phyloP scores from a whole-genome alignment of 1,284 basidiomycete genomes.

The Rhodotorula glutinis region DNA sequence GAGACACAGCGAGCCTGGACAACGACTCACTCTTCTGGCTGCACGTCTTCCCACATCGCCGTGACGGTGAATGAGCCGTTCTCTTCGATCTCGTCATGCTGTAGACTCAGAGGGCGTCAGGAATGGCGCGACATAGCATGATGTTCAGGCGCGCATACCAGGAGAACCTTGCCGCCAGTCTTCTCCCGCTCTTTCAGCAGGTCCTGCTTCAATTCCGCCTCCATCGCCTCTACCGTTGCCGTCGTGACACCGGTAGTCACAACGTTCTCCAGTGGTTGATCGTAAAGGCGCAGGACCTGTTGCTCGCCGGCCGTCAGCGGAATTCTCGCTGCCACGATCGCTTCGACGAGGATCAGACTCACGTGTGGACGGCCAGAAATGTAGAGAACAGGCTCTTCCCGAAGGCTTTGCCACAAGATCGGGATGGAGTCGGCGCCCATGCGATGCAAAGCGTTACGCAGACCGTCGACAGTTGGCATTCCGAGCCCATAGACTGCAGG shows the following conservation, averaged over 20 bases:
- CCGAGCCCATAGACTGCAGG: constrained; percentile 63
- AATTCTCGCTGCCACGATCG: not conserved
- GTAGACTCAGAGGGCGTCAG: not conserved
- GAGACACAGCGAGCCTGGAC: constrained; percentile 45
- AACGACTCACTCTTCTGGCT: constrained; percentile 49
- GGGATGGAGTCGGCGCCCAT: constrained; percentile 72
- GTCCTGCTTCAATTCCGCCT: constrained; percentile 82
- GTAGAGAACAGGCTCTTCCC: constrained; percentile 95
- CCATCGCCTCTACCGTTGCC: constrained; percentile 88
- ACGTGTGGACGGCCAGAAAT: constrained; percentile 38
- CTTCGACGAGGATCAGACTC: not conserved
- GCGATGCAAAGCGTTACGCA: constrained; percentile 74
- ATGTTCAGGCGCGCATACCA: constrained; percentile 18
- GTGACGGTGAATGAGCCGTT: constrained; percentile 71
- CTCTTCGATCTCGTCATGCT: constrained; percentile 92
- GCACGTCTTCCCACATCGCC: constrained; percentile 43
- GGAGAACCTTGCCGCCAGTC: constrained; percentile 74
- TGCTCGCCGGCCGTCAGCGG: not conserved
- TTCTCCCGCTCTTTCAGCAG: constrained; percentile 72
- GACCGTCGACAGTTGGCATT: constrained; percentile 83
- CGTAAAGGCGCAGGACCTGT: constrained; percentile 75
- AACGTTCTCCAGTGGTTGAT: constrained; percentile 84
- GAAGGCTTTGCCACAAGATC: constrained; percentile 85
- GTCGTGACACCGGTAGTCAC: constrained; percentile 88
- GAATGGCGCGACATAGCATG: too few species aligned